These are phyloP conservation scores for Podospora pseudocomata DNA, from an alignment of 495 filamentous ascomycete genomes.

Conservation along the genomic window DNA sequence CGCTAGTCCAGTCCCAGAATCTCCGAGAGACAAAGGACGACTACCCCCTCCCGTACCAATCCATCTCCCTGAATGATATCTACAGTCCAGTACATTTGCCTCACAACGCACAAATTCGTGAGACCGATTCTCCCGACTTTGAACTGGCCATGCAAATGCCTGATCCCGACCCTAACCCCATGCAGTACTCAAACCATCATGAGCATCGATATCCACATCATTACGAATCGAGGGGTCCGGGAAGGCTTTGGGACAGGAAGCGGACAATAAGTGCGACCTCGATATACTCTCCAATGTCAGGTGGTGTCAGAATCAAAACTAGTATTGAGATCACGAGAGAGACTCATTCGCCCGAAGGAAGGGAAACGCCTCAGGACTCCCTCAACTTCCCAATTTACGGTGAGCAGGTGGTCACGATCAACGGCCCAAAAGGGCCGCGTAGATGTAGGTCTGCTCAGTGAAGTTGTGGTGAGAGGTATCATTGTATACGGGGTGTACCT, in stretches of 20 bases:
- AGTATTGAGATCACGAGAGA: conserved; percentile 21
- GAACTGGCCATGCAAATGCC: not conserved
- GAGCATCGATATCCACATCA: not conserved
- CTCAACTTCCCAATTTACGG: conserved; percentile 3
- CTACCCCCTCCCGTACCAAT: not conserved
- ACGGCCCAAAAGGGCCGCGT: conserved; percentile 9
- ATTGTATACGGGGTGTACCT: not conserved
- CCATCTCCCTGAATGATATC: not conserved
- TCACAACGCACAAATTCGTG: not conserved
- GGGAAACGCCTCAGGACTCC: not conserved
- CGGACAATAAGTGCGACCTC: not conserved
- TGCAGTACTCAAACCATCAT: not conserved
- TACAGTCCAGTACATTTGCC: not conserved
- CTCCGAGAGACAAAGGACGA: conserved; percentile 4
- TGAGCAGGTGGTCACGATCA: conserved; percentile 13
- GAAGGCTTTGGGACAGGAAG: not conserved
- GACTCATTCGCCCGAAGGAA: not conserved
- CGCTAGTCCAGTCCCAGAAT: not conserved
- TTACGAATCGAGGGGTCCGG: not conserved
- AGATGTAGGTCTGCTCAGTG: conserved; percentile 1
- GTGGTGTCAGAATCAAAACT: conserved; percentile 15
- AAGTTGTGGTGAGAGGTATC: not conserved
- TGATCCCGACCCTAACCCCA: not conserved
- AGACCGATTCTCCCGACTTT: not conserved
- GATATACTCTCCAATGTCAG: not conserved